Evolutionary conservation across 768 basidiomycete genomes (phyloP).

Genomic region (Hypsizygus marmoreus): DNA sequence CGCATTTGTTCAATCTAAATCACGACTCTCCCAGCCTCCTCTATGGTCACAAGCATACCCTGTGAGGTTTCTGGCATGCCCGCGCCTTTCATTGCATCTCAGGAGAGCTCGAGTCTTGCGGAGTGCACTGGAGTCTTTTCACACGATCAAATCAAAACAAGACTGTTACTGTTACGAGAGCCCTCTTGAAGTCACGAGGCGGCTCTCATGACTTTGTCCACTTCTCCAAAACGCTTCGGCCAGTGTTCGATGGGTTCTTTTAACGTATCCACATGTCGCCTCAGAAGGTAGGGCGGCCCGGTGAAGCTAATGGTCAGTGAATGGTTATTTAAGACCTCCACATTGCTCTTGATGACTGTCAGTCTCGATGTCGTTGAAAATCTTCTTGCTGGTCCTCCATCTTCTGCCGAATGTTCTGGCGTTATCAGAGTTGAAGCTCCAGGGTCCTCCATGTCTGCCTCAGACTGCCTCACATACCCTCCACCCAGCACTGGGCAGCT

Average conservation of each 20-base stretch:
- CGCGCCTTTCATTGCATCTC: neutral
- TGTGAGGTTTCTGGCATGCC: neutral
- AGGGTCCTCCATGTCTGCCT: constrained; percentile 44
- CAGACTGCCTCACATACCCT: constrained; percentile 43
- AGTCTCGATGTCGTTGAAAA: neutral
- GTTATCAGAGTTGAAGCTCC: constrained; percentile 29
- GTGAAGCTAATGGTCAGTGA: neutral
- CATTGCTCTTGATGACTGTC: neutral
- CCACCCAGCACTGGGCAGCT: constrained; percentile 48
- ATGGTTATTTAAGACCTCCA: constrained; percentile 1
- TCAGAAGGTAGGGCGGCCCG: neutral
- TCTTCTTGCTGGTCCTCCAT: neutral
- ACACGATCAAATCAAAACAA: too few species aligned
- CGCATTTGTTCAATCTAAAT: too few species aligned
- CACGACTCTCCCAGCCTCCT: too few species aligned
- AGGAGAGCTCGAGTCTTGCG: too few species aligned
- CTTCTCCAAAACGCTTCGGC: too few species aligned
- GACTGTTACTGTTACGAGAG: too few species aligned
- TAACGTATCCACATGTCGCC: constrained; percentile 2
- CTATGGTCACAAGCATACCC: too few species aligned
- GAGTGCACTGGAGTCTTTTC: too few species aligned
- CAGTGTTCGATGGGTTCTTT: too few species aligned
- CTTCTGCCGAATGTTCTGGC: constrained; percentile 8
- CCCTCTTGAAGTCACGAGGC: too few species aligned
- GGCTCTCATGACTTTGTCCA: too few species aligned